Evolutionary conservation across 352 stramenopile species (phyloP), one percentile per base, ranked within the genome.

Genomic region (Phytophthora ramorum): DNA sequence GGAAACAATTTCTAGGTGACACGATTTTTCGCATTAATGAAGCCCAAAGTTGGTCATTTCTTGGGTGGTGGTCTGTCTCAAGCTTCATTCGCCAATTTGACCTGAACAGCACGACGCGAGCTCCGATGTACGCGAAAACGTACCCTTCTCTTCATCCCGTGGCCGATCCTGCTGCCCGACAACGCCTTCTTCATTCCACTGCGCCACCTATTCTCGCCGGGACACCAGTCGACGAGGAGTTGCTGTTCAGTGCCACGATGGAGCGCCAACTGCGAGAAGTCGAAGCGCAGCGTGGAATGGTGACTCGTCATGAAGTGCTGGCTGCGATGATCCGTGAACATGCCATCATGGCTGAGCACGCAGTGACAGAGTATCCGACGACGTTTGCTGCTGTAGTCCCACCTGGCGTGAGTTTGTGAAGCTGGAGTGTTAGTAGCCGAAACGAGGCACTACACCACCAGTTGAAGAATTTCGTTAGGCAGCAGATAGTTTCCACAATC

Each of bases 81-180:
- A 38, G 34, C 10, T 16, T 48, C 44, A 58, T n/a, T 64, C 16
- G 3, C 41, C 26, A 41, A 44, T 57, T 64, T 64, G 10, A 9
- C n/a, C 30, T 10, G 8, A 47, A 22, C 26, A 37, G 19, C 41
- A 16, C 26, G 38, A 19, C 41, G 30, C 40, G 19, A 57, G 3
- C 12, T 12, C 30, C 28, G n/a, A 68, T 68, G 60, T 68, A 68
- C 43, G 50, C 51, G n/a, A 68, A 62, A 44, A 68, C 60, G 4
- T 68, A 68, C 20, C 60, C 60, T 24, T 38, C 51, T 44, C 37
- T 68, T 14, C 50, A 56, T 28, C 51, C 34, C 9, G 60, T 68
- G 50, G 44, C 26, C 3, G 43, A 68, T 22, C 30, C 58, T 53
- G 50, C 14, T 43, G 37, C 58, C 13, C 58, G 58, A 32, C 60